Conservation (phyloP, 805 yeast species). For the Candida parachauliodes region DNA sequence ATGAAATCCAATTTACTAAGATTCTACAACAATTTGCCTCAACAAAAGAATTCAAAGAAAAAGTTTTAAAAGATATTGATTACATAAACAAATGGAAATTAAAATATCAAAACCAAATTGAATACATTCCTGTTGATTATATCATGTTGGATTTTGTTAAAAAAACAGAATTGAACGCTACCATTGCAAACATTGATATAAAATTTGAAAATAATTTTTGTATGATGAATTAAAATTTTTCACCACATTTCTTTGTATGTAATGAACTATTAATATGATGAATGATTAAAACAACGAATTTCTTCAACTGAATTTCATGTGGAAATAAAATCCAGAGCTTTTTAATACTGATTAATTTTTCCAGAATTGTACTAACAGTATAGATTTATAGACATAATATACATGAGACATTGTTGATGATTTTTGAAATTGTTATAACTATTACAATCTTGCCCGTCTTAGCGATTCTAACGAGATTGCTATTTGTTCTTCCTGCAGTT, state of each 20-base stretch:
- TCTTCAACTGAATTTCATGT: constrained; percentile 68
- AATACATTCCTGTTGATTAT: constrained; percentile 5
- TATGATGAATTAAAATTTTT: constrained; percentile 1
- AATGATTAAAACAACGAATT: constrained; percentile 47
- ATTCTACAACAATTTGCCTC: background rate
- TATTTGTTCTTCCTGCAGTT: constrained; percentile 20
- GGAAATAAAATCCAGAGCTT: constrained; percentile 62
- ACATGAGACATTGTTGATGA: background rate
- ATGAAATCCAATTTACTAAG: constrained; percentile 23
- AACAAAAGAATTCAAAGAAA: background rate
- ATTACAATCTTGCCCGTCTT: constrained; percentile 20
- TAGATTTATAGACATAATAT: constrained; percentile 1
- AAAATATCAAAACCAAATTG: background rate
- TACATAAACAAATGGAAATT: constrained; percentile 4
- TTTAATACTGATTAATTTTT: constrained; percentile 57
- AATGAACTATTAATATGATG: constrained; percentile 24
- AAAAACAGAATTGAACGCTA: constrained; percentile 6
- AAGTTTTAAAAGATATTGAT: constrained; percentile 6
- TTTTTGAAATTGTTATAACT: constrained; percentile 8
- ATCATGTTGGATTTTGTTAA: constrained; percentile 5
- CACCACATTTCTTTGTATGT: constrained; percentile 1
- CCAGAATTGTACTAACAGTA: constrained; percentile 2
- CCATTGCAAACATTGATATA: constrained; percentile 3
- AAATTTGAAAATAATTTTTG: constrained; percentile 1
- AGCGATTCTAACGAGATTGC: constrained; percentile 18